Evolutionary conservation across 2,329 filamentous ascomycete genomes (phyloP).

Genomic region (Dendrostoma leiphaemia): DNA sequence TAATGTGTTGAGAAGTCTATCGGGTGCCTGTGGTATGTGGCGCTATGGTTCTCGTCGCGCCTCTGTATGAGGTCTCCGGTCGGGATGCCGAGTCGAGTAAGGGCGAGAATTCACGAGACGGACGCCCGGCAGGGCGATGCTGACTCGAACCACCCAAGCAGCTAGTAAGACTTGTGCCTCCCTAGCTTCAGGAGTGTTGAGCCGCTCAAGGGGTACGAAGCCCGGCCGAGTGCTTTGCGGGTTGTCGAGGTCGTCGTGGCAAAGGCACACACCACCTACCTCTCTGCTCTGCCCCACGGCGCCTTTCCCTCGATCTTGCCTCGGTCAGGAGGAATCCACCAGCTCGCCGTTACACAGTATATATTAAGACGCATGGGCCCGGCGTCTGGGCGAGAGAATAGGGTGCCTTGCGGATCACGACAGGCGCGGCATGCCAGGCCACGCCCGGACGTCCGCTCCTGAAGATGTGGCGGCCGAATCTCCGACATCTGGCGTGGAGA

Average conservation of each 20-base stretch:
- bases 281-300: not conserved
- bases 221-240: not conserved
- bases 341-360: not conserved
- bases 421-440: not conserved
- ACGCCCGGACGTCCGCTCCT: conserved; percentile 17
- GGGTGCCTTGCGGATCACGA: not conserved
- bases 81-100: not conserved
- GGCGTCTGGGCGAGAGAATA: not conserved
- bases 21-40: not conserved
- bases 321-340: not conserved
- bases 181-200: not conserved
- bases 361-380: not conserved
- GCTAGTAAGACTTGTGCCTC: not conserved
- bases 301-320: not conserved
- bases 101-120: not conserved
- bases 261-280: not conserved
- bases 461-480: conserved; percentile 19
- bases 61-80: not conserved
- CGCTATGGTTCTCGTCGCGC: not conserved
- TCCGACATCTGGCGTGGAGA: conserved; percentile 16
- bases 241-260: not conserved
- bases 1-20: not conserved
- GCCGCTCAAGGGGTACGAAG: not conserved
- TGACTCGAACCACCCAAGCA: not conserved
- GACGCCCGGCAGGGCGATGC: not conserved